phyloP scores from a whole-genome alignment of 257 asterid genomes.

The Perilla frutescens region DNA sequence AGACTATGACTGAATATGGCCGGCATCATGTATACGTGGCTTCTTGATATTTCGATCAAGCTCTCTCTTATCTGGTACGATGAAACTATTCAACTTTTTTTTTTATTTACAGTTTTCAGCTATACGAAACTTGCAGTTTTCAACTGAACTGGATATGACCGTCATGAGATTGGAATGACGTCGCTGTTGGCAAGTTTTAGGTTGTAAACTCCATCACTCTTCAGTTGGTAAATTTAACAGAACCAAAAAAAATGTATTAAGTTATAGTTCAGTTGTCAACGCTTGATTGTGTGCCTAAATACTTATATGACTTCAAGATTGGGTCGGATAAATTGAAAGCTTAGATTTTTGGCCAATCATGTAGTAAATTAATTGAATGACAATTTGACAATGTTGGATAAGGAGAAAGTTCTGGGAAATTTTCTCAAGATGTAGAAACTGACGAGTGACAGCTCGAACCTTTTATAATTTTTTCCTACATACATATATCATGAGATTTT shows the following conservation, averaged over 20 bases:
- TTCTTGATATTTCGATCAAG: constrained; percentile 1
- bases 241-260: neutral
- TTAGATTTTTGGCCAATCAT: constrained; percentile 6
- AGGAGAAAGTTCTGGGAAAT: constrained; percentile 28
- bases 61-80: neutral
- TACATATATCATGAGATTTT: neutral
- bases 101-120: neutral
- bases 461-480: neutral
- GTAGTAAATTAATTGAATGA: neutral
- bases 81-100: neutral
- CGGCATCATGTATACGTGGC: neutral
- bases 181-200: too few species aligned
- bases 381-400: neutral
- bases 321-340: neutral
- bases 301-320: neutral
- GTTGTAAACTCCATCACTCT: neutral
- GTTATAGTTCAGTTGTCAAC: constrained; percentile 11
- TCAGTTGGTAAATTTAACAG: neutral
- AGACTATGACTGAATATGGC: constrained; percentile 16
- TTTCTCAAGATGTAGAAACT: neutral
- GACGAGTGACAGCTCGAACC: neutral
- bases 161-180: too few species aligned
- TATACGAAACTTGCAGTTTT: neutral
- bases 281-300: neutral
- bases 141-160: too few species aligned